Percentiles rank a stretch among this genome's conserved stretches.
Evolutionary conservation across 805 yeast genomes (phyloP).

Genomic region (Ascoidea rubescens): DNA sequence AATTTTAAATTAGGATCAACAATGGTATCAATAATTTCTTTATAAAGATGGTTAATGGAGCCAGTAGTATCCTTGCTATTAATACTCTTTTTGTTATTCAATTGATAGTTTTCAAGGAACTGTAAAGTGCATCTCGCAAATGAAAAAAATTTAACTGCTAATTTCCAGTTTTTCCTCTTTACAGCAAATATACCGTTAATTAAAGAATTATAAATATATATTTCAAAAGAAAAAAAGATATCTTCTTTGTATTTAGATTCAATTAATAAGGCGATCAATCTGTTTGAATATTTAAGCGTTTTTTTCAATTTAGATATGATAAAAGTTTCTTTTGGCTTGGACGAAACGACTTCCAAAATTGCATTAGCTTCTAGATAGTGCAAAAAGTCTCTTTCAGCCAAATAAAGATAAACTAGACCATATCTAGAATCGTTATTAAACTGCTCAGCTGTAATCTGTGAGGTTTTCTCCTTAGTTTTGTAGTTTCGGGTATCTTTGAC

Average conservation of each 20-base stretch:
- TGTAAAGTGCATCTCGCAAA: constrained; percentile 50
- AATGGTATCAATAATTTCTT: constrained; percentile 39
- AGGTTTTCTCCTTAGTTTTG: constrained; percentile 29
- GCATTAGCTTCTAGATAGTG: constrained; percentile 51
- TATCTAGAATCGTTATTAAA: constrained; percentile 35
- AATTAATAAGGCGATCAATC: constrained; percentile 18
- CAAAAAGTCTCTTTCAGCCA: constrained; percentile 68
- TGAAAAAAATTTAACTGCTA: constrained; percentile 37
- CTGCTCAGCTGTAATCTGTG: constrained; percentile 31
- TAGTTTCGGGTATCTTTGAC: constrained; percentile 57
- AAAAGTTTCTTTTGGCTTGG: constrained; percentile 32
- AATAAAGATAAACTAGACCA: constrained; percentile 46
- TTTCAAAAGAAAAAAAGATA: constrained; percentile 8
- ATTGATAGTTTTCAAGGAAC: constrained; percentile 24
- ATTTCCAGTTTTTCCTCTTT: constrained; percentile 39
- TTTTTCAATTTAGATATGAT: constrained; percentile 55
- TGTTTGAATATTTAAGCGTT: constrained; percentile 31
- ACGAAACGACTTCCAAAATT: constrained; percentile 37
- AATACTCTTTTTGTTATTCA: too few relatives aligned
- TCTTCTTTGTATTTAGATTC: constrained; percentile 1
- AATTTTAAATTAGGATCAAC: constrained; percentile 57
- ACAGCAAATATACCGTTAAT: constrained; percentile 37
- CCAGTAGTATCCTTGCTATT: constrained; percentile 11
- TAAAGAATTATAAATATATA: constrained; percentile 30
- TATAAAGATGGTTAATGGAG: constrained; percentile 22